Conservation (phyloP, 2,329 filamentous ascomycete genomes). For the Lachnellula cervina region DNA sequence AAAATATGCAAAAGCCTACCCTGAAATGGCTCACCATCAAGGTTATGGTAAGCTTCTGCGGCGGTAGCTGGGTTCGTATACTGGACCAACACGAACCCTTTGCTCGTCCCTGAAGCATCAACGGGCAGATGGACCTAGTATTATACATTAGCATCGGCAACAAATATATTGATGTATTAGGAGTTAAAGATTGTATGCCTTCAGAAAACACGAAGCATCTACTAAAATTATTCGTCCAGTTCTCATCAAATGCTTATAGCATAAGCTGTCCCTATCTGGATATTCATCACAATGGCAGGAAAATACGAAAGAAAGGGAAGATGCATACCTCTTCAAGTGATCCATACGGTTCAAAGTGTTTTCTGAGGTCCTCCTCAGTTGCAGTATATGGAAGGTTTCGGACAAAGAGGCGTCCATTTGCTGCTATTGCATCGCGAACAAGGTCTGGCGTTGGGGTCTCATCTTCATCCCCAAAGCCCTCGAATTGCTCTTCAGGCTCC, state of each 20-base stretch:
- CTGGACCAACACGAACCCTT: constrained; percentile 86
- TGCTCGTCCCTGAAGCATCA: constrained; percentile 67
- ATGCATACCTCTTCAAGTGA: constrained; percentile 78
- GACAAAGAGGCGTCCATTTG: constrained; percentile 77
- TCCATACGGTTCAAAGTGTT: constrained; percentile 68
- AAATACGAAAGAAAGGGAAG: constrained; percentile 20
- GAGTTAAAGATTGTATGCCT: constrained; percentile 28
- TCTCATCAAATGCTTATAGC: constrained; percentile 83
- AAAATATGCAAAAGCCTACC: constrained; percentile 88
- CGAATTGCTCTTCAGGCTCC: constrained; percentile 19
- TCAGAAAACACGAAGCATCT: constrained; percentile 93
- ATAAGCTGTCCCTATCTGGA: constrained; percentile 99
- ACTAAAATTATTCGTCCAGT: constrained; percentile 98
- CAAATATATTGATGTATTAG: constrained; percentile 7
- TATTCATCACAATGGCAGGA: constrained; percentile 74
- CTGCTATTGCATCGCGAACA: constrained; percentile 56
- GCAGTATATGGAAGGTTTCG: constrained; percentile 82
- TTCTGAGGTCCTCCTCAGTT: constrained; percentile 70
- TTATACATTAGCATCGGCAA: constrained; percentile 37
- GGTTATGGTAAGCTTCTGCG: constrained; percentile 68
- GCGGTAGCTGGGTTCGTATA: constrained; percentile 70
- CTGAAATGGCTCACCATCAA: constrained; percentile 86
- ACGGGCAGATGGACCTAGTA: constrained; percentile 79
- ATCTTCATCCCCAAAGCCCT: constrained; percentile 23
- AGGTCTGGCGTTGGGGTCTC: constrained; percentile 31